Percentiles rank a stretch among this genome's conserved stretches.
These are phyloP conservation scores for Neurospora africana DNA, from an alignment of 495 filamentous ascomycete species.

Conservation along the genomic window DNA sequence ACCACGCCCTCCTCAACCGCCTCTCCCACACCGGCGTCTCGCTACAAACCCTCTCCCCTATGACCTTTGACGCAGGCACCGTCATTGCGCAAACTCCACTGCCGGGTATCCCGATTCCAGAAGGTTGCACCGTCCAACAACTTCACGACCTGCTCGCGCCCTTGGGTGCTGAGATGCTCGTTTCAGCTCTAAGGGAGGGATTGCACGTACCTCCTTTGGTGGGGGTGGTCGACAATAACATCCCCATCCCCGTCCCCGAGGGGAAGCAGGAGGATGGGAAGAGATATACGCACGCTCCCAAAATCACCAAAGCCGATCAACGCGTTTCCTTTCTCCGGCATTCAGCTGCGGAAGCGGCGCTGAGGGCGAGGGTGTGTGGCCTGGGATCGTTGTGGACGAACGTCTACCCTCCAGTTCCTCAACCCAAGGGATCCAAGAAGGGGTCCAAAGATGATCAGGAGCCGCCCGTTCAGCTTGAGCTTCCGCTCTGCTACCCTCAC, in stretches of 20 bases:
- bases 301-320: conserved; percentile 23
- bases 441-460: no score
- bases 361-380: conserved; percentile 1
- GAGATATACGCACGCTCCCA: conserved; percentile 22
- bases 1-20: conserved; percentile 60
- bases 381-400: conserved; percentile 17
- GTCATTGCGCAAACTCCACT: conserved; percentile 52
- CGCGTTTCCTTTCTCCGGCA: conserved; percentile 8
- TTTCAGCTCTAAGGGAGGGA: conserved; percentile 44
- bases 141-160: conserved; percentile 33
- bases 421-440: background rate
- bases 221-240: conserved; percentile 8
- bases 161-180: conserved; percentile 49
- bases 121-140: background rate
- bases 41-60: conserved; percentile 71
- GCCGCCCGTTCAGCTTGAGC: background rate
- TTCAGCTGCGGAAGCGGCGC: background rate
- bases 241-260: background rate
- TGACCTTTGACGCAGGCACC: conserved; percentile 64
- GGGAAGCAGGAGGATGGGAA: no score
- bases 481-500: background rate
- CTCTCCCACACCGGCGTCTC: conserved; percentile 55
- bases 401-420: background rate
- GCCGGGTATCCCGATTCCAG: conserved; percentile 21
- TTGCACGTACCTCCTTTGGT: conserved; percentile 55